Conservation (phyloP, 768 basidiomycete genomes). For the Calocybe cyanea region DNA sequence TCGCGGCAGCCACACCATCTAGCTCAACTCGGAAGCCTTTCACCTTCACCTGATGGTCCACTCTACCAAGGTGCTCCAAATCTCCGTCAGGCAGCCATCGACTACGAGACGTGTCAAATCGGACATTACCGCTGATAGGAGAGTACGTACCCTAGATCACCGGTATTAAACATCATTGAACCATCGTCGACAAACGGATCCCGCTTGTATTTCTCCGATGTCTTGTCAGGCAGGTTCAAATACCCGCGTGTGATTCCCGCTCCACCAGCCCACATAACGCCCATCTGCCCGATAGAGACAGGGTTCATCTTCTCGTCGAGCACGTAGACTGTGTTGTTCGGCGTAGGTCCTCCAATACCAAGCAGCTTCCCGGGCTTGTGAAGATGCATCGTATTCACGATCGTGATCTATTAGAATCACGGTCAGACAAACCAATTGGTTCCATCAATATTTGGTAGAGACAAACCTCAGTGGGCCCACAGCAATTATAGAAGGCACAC, state of each 20-base stretch:
- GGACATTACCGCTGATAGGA: not conserved
- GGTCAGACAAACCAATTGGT: too few species aligned
- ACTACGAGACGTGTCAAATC: constrained; percentile 20
- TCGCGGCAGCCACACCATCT: constrained; percentile 55
- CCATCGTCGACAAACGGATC: constrained; percentile 52
- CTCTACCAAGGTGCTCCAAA: constrained; percentile 52
- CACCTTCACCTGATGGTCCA: constrained; percentile 62
- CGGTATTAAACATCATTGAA: constrained; percentile 61
- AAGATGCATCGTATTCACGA: constrained; percentile 48
- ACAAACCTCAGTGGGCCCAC: constrained; percentile 49
- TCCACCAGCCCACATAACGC: constrained; percentile 58
- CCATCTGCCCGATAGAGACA: constrained; percentile 30
- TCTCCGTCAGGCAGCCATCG: constrained; percentile 49
- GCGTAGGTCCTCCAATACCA: constrained; percentile 45
- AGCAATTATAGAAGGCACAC: constrained; percentile 43
- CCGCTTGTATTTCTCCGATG: constrained; percentile 40
- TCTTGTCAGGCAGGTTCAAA: constrained; percentile 50
- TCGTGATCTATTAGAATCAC: constrained; percentile 36
- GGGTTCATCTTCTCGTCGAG: constrained; percentile 35
- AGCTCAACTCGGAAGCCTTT: constrained; percentile 68
- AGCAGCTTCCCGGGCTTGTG: constrained; percentile 34
- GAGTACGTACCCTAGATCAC: constrained; percentile 44
- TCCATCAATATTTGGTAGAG: not conserved
- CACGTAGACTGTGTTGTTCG: constrained; percentile 41
- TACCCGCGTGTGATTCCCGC: constrained; percentile 52